phyloP scores from a whole-genome alignment of 2,329 filamentous ascomycete species.

The Calonectria pteridis region DNA sequence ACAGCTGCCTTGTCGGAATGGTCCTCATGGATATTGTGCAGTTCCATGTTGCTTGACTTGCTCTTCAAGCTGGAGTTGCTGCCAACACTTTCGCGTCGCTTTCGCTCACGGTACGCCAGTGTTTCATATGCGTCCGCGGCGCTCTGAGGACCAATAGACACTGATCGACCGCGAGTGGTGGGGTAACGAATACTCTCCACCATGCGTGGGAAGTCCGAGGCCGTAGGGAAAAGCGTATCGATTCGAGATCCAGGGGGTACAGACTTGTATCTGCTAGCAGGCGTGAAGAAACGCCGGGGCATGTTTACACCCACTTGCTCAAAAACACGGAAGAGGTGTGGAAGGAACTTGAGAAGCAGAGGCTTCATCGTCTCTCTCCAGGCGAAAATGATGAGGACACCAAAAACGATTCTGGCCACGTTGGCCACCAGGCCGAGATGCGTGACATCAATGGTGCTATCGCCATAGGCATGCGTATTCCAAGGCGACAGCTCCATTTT shows the following conservation, averaged over 20 bases:
- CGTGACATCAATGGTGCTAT: slow-evolving; percentile 73
- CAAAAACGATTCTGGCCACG: slow-evolving; percentile 77
- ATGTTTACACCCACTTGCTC: slow-evolving; percentile 84
- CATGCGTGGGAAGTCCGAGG: slow-evolving; percentile 88
- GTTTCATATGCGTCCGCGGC: slow-evolving; percentile 97
- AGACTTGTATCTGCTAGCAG: slow-evolving; percentile 89
- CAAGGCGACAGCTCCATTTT: slow-evolving; percentile 62
- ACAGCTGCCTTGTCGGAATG: slow-evolving; percentile 54
- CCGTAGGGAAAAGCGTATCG: slow-evolving; percentile 90
- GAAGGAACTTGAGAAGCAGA: slow-evolving; percentile 79
- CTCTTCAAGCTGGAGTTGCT: slow-evolving; percentile 63
- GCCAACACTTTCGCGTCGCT: slow-evolving; percentile 66
- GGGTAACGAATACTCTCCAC: slow-evolving; percentile 86
- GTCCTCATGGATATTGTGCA: slow-evolving; percentile 54
- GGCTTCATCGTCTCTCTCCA: slow-evolving; percentile 96
- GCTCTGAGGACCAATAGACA: slow-evolving; percentile 94
- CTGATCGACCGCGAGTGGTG: slow-evolving; percentile 75
- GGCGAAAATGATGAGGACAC: slow-evolving; percentile 85
- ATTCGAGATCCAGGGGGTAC: slow-evolving; percentile 76
- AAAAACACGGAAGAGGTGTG: slow-evolving; percentile 88
- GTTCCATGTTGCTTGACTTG: slow-evolving; percentile 58
- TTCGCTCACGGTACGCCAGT: slow-evolving; percentile 85
- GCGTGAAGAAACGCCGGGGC: slow-evolving; percentile 90
- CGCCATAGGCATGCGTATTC: slow-evolving; percentile 57
- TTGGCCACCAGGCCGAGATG: slow-evolving; percentile 76